Conservation (phyloP, 345 rosid species). For the Abelmoschus esculentus region DNA sequence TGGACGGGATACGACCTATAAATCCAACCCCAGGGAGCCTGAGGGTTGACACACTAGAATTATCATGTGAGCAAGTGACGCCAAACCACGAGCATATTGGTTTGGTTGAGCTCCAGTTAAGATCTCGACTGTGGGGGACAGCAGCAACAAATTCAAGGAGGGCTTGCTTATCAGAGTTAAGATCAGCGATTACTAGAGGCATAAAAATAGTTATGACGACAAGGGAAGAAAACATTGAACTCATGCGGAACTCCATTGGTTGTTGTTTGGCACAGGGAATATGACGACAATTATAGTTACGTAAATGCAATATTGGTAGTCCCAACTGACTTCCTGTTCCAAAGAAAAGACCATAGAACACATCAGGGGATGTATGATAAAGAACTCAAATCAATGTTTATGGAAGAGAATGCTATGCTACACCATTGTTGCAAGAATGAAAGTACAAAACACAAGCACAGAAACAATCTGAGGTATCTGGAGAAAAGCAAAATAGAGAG, state of each 20-base stretch:
- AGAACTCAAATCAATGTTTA: not conserved
- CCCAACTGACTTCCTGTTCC: conserved; percentile 34
- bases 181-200: conserved; percentile 40
- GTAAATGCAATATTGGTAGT: conserved; percentile 21
- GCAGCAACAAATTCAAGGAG: conserved; percentile 51
- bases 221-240: conserved; percentile 24
- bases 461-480: not conserved
- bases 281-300: conserved; percentile 10
- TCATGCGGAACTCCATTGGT: conserved; percentile 29
- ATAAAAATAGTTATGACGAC: conserved; percentile 21
- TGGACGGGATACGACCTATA: conserved; percentile 50
- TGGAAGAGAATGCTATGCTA: not conserved
- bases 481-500: not conserved
- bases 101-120: conserved; percentile 51
- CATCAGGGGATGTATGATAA: conserved; percentile 10
- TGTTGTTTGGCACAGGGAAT: conserved; percentile 13
- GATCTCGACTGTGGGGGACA: conserved; percentile 48
- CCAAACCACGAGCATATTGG: conserved; percentile 71
- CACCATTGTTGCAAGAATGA: not conserved
- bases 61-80: conserved; percentile 37
- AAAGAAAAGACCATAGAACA: conserved; percentile 17
- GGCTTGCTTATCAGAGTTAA: conserved; percentile 60
- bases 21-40: conserved; percentile 79
- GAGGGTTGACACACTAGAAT: conserved; percentile 40
- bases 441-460: not conserved